Conservation (phyloP, 1,284 basidiomycete species). For the Polyporus tsugae region DNA sequence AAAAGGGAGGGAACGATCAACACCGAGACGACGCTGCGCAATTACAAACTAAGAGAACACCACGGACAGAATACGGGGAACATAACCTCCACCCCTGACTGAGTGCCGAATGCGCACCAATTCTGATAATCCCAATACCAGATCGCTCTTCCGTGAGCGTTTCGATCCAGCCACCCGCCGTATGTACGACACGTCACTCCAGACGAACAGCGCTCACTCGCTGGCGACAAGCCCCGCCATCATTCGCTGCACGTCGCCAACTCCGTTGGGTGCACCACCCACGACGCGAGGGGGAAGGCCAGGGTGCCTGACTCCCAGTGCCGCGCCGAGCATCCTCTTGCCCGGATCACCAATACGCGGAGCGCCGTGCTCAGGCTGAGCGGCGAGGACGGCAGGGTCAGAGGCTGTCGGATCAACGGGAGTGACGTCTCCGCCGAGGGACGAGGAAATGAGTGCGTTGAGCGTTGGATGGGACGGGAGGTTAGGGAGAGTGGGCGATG, state of each 20-base stretch:
- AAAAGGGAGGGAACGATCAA: conserved; percentile 33
- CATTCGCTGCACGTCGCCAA: conserved; percentile 79
- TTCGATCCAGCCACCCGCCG: neutral
- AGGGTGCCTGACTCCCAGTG: conserved; percentile 82
- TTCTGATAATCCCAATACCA: conserved; percentile 13
- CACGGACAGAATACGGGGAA: conserved; percentile 33
- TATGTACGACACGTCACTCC: conserved; percentile 2
- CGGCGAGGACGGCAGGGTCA: conserved; percentile 74
- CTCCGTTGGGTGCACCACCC: conserved; percentile 65
- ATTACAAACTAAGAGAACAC: conserved; percentile 35
- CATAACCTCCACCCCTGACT: conserved; percentile 35
- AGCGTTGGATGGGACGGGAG: conserved; percentile 83
- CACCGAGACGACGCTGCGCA: conserved; percentile 32
- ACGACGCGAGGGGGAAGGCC: conserved; percentile 67
- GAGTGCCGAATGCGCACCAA: conserved; percentile 31
- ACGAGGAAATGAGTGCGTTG: conserved; percentile 81
- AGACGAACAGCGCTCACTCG: conserved; percentile 59
- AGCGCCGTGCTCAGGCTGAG: conserved; percentile 45
- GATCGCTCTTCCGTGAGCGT: conserved; percentile 15
- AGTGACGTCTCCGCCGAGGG: conserved; percentile 59
- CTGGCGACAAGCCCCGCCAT: conserved; percentile 77
- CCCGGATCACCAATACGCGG: conserved; percentile 84
- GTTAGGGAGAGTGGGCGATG: conserved; percentile 82
- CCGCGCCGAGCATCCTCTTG: conserved; percentile 85
- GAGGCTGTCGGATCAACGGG: conserved; percentile 50